These are phyloP conservation scores for Malassezia globosa DNA, from an alignment of 1,284 basidiomycete species.

Conservation along the genomic window DNA sequence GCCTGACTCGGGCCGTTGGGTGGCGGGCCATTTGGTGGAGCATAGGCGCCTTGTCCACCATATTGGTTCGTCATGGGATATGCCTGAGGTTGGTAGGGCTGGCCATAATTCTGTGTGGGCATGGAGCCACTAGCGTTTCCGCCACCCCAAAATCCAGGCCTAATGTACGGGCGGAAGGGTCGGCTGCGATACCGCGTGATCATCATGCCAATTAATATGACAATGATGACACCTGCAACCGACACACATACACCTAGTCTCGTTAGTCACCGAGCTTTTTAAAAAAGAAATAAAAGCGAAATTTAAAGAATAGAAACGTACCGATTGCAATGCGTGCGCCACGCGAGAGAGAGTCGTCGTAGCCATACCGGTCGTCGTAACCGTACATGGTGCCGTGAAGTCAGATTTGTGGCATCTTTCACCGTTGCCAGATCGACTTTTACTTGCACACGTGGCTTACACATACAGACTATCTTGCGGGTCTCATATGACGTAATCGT, in stretches of 20 bases:
- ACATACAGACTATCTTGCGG: too few species aligned
- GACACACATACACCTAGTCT: slow-evolving; percentile 4
- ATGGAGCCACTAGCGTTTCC: background rate
- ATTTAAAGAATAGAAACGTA: background rate
- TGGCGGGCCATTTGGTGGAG: background rate
- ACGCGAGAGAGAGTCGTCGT: background rate
- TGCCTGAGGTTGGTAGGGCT: background rate
- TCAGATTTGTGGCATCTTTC: too few species aligned
- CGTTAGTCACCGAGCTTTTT: background rate
- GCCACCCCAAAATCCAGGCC: background rate
- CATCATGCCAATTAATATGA: background rate
- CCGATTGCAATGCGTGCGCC: slow-evolving; percentile 11
- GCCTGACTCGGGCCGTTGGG: background rate
- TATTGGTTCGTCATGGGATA: background rate
- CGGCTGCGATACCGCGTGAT: slow-evolving; percentile 6
- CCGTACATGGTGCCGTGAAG: too few species aligned
- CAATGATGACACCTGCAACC: slow-evolving; percentile 3
- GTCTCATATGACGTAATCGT: too few species aligned
- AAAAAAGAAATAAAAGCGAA: too few species aligned
- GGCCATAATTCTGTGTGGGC: slow-evolving; percentile 1
- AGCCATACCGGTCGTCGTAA: background rate
- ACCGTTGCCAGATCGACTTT: too few species aligned
- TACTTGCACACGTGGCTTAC: too few species aligned
- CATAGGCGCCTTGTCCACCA: background rate
- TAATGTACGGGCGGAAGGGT: slow-evolving; percentile 3